These are phyloP conservation scores for Colletotrichum sp. DNA, from an alignment of 2,329 filamentous ascomycete genomes.

Conservation along the genomic window DNA sequence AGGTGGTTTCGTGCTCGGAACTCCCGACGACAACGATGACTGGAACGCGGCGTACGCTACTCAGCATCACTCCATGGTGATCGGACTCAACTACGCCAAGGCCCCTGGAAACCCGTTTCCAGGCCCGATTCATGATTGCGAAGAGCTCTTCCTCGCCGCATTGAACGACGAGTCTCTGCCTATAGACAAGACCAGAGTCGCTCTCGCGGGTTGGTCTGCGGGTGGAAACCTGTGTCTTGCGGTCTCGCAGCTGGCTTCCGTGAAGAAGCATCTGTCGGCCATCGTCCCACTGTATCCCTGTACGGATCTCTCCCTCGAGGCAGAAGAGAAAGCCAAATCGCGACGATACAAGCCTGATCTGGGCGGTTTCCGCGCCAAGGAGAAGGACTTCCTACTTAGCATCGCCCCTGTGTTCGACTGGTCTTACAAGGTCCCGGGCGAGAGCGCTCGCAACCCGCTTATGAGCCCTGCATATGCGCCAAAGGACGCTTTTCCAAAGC, in stretches of 20 bases:
- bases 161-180: slow-evolving; percentile 48
- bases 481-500: slow-evolving; percentile 35
- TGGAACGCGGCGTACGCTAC: slow-evolving; percentile 49
- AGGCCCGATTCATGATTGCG: slow-evolving; percentile 46
- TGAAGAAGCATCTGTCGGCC: slow-evolving; percentile 35
- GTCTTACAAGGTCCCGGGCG: slow-evolving; percentile 34
- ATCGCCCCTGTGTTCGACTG: slow-evolving; percentile 33
- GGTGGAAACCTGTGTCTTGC: slow-evolving; percentile 54
- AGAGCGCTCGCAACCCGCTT: slow-evolving; percentile 34
- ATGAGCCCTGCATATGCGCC: slow-evolving; percentile 38
- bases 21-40: slow-evolving; percentile 47
- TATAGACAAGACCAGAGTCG: slow-evolving; percentile 45
- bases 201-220: slow-evolving; percentile 54
- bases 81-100: slow-evolving; percentile 54
- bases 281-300: slow-evolving; percentile 47
- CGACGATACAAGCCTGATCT: slow-evolving; percentile 30
- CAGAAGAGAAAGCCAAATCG: slow-evolving; percentile 25
- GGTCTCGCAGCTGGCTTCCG: slow-evolving; percentile 40
- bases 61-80: slow-evolving; percentile 43
- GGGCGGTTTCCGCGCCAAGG: slow-evolving; percentile 21
- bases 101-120: slow-evolving; percentile 51
- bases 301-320: slow-evolving; percentile 35
- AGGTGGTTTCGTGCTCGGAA: slow-evolving; percentile 52
- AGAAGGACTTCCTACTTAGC: slow-evolving; percentile 13
- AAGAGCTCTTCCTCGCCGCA: slow-evolving; percentile 44